phyloP scores from a whole-genome alignment of 73 alveolate species.

The Urostyla sp. region DNA sequence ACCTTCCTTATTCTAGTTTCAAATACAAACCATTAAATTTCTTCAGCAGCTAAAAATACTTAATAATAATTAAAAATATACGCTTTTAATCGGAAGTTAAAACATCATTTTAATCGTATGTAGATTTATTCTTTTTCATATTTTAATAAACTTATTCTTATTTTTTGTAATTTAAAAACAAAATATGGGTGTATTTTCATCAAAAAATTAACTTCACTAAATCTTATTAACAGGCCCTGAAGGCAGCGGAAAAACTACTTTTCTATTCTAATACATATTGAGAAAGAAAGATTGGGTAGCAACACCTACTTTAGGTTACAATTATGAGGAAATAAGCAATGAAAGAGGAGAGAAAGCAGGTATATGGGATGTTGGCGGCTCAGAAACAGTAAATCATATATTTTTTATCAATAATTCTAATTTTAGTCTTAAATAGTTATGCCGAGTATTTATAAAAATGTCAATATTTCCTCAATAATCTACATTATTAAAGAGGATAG shows the following conservation, averaged over 20 bases:
- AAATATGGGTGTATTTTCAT: constrained; percentile 42
- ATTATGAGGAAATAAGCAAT: constrained; percentile 41
- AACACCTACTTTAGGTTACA: constrained; percentile 44
- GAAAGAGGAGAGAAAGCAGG: constrained; percentile 58
- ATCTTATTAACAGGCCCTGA: constrained; percentile 42
- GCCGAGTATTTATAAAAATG: constrained; percentile 18
- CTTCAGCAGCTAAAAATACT: no score
- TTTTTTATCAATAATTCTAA: not conserved
- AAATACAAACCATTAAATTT: constrained; percentile 41
- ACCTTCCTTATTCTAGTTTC: constrained; percentile 46
- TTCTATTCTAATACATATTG: constrained; percentile 9
- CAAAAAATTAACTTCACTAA: constrained; percentile 19
- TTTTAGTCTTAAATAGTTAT: constrained; percentile 17
- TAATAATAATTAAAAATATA: no score
- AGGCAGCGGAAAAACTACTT: constrained; percentile 48
- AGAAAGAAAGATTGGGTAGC: constrained; percentile 45
- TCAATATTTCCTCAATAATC: constrained; percentile 9
- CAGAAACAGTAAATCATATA: constrained; percentile 21
- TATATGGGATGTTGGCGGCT: constrained; percentile 52
- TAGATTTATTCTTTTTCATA: no score
- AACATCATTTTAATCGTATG: no score
- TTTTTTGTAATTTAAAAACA: no score
- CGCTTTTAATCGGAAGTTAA: no score
- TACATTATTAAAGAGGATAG: constrained; percentile 13
- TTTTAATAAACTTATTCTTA: no score